Conservation (phyloP, 768 basidiomycete species). For the Pisolithus sp. region DNA sequence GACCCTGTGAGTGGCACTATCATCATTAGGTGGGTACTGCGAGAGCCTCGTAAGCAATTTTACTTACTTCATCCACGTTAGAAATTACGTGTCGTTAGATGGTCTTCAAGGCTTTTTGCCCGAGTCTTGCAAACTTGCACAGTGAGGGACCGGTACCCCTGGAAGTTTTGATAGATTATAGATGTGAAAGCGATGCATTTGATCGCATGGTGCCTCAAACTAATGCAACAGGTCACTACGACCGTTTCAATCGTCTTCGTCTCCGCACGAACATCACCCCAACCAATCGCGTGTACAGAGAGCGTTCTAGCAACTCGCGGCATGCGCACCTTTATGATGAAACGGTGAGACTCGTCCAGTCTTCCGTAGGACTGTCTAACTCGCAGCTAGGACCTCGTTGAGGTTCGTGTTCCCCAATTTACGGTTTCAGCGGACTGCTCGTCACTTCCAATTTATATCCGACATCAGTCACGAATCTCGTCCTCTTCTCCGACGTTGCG, state of each 20-base stretch:
- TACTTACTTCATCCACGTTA: slow-evolving; percentile 23
- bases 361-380: background rate
- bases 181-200: slow-evolving; percentile 75
- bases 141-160: slow-evolving; percentile 67
- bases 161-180: slow-evolving; percentile 82
- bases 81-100: slow-evolving; percentile 71
- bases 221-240: slow-evolving; percentile 77
- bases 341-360: slow-evolving; percentile 39
- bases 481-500: slow-evolving; percentile 85
- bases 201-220: slow-evolving; percentile 89
- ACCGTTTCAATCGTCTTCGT: slow-evolving; percentile 91
- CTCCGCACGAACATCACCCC: slow-evolving; percentile 67
- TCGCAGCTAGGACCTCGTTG: slow-evolving; percentile 63
- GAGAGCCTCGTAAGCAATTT: background rate
- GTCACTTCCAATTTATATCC: slow-evolving; percentile 80
- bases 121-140: slow-evolving; percentile 37
- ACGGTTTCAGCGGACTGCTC: slow-evolving; percentile 78
- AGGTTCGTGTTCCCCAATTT: slow-evolving; percentile 78
- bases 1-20: slow-evolving; percentile 83
- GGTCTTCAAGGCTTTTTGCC: slow-evolving; percentile 88
- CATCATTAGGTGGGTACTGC: slow-evolving; percentile 61
- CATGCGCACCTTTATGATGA: slow-evolving; percentile 54
- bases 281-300: slow-evolving; percentile 37
- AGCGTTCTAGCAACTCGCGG: slow-evolving; percentile 19
- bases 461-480: slow-evolving; percentile 78